Percentiles rank a stretch among this genome's conserved stretches.
phyloP scores from a whole-genome alignment of 1,284 basidiomycete genomes.

The Moesziomyces parantarcticus region DNA sequence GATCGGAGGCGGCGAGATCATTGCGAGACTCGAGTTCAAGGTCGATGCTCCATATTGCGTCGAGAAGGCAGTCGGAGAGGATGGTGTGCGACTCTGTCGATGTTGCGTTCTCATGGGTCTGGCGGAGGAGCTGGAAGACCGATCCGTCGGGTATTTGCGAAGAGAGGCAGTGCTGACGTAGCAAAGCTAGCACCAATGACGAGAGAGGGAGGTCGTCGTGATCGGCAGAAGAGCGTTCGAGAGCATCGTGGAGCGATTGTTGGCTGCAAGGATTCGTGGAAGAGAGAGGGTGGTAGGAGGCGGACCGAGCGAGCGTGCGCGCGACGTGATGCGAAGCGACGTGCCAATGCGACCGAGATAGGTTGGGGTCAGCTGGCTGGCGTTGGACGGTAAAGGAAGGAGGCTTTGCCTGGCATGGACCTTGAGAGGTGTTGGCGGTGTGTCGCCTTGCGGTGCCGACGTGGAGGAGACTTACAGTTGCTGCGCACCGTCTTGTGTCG shows the following conservation, averaged over 20 bases:
- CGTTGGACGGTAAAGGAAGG: background rate
- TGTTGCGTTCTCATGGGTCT: background rate
- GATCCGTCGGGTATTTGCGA: slow-evolving; percentile 10
- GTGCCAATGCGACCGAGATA: slow-evolving; percentile 6
- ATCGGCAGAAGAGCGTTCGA: background rate
- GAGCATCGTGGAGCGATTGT: slow-evolving; percentile 9
- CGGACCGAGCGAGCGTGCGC: slow-evolving; percentile 1
- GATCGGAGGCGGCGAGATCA: slow-evolving; percentile 21
- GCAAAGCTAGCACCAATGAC: slow-evolving; percentile 4
- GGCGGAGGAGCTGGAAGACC: slow-evolving; percentile 1
- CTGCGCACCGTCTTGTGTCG: slow-evolving; percentile 21
- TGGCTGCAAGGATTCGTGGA: slow-evolving; percentile 6
- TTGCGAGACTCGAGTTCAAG: slow-evolving; percentile 57
- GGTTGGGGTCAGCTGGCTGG: slow-evolving; percentile 15
- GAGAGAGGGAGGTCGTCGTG: slow-evolving; percentile 7
- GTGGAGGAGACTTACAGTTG: slow-evolving; percentile 33
- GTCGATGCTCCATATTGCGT: slow-evolving; percentile 61
- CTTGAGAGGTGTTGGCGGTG: background rate
- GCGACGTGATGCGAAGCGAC: no score
- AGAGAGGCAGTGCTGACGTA: slow-evolving; percentile 17
- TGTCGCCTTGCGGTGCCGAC: background rate
- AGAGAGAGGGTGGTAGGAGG: background rate
- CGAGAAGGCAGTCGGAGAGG: slow-evolving; percentile 44
- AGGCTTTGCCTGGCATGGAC: background rate
- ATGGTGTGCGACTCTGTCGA: background rate